Base-by-base conservation (phyloP, 1,284 basidiomycete genomes). In the Ceratobasidium sp. region DNA sequence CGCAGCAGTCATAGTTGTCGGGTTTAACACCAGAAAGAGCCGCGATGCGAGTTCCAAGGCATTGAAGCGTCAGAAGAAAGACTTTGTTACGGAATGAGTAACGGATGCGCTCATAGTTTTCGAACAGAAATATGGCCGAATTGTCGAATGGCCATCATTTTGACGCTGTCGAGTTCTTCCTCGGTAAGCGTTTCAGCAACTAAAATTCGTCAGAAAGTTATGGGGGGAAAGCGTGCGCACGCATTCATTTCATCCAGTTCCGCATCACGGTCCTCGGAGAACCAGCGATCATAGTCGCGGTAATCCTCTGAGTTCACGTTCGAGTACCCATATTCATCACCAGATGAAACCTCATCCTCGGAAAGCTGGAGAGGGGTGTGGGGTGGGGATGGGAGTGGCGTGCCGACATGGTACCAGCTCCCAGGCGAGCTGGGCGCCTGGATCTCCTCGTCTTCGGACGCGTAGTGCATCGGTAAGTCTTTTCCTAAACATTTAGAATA, bases 1-100 rank as follows among this genome's bases (percentile, higher is more conserved):
- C 27, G 39, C 77, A 78, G 43, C 77, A 76, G 48, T 77, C 61
- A 41, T 56, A 65, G 13, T 24, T 19, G 0, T 41, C 39, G 9
- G 11, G 11, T 0, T 71, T 65, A 0, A 77, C 34, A 1, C 65
- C 74, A 19, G 77, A 76, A 14, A 78, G 72, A 1, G 6, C 27
- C 13, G 69, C 69, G 31, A 72, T 19, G 13, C 58, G 58, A n/a
- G 69, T 72, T 0, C 48, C 24, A 22, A 62, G 37, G 43, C 58
- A 53, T 29, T 62, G 56, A 31, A 62, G 54, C 1, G 46, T 59
- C 13, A 72, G 41, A 6, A 62, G 69, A 2, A 9, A 24, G 24
- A 72, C 13, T 22, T 58, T 61, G 1, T 48, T 7, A 0, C 66
- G 58, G 27, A 66, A 76, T 1, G 65, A 66, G 22, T 63, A 73